phyloP scores from a whole-genome alignment of 1,139 yeast species.

The Saccharomyces hybrid region DNA sequence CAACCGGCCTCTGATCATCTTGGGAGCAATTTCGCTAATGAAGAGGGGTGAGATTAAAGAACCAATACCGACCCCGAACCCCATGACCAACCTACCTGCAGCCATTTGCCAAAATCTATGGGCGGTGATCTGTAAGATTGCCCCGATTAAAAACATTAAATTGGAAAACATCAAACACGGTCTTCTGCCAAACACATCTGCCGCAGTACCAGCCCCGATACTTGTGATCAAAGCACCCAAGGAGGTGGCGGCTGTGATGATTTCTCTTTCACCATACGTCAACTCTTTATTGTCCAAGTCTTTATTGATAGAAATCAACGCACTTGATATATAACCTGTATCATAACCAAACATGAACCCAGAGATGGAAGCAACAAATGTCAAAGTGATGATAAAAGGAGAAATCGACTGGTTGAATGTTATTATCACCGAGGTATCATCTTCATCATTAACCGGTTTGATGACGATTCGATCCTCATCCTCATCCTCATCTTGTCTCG shows the following conservation, averaged over 20 bases:
- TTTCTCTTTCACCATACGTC: slow-evolving; percentile 72
- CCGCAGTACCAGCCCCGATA: slow-evolving; percentile 64
- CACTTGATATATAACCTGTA: slow-evolving; percentile 91
- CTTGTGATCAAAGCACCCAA: slow-evolving; percentile 84
- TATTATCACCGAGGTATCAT: slow-evolving; percentile 36
- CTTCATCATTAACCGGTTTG: slow-evolving; percentile 37
- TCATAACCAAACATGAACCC: slow-evolving; percentile 97
- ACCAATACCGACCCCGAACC: slow-evolving; percentile 93
- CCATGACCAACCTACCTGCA: slow-evolving; percentile 82
- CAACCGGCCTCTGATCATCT: slow-evolving; percentile 81
- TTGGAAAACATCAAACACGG: slow-evolving; percentile 74
- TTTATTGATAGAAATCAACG: slow-evolving; percentile 73
- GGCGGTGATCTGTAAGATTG: slow-evolving; percentile 73
- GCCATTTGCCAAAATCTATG: slow-evolving; percentile 85
- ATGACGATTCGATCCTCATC: slow-evolving; percentile 23
- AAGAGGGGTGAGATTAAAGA: slow-evolving; percentile 85
- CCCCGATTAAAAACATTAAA: slow-evolving; percentile 70
- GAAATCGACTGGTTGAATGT: slow-evolving; percentile 47
- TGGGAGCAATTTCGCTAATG: slow-evolving; percentile 87
- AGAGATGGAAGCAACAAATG: slow-evolving; percentile 77
- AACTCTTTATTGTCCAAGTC: slow-evolving; percentile 52
- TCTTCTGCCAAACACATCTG: slow-evolving; percentile 78
- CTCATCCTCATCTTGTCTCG: slow-evolving; percentile 2
- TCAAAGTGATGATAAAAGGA: slow-evolving; percentile 55
- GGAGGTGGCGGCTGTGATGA: slow-evolving; percentile 92